Evolutionary conservation across 441 rosid species (phyloP).

Genomic region (Adansonia grandidieri): DNA sequence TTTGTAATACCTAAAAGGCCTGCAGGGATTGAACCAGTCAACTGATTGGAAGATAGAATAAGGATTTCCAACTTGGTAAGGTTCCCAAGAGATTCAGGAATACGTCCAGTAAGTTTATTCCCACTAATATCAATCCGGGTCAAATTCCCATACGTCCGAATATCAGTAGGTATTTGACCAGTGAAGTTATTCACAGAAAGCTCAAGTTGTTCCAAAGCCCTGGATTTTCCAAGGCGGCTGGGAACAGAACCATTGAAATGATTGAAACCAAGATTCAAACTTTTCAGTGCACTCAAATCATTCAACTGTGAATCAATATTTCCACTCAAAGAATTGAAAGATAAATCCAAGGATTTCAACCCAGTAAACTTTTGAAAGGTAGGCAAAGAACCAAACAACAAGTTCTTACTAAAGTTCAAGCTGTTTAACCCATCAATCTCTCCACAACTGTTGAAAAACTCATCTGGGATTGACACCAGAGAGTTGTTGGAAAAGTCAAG

Average conservation of each 20-base stretch:
- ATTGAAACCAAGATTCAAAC: slow-evolving; percentile 56
- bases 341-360: slow-evolving; percentile 60
- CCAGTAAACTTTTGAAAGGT: slow-evolving; percentile 50
- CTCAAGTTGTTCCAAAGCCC: slow-evolving; percentile 48
- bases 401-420: slow-evolving; percentile 59
- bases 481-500: slow-evolving; percentile 61
- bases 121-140: slow-evolving; percentile 54
- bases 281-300: slow-evolving; percentile 49
- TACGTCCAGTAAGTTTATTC: slow-evolving; percentile 48
- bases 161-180: slow-evolving; percentile 54
- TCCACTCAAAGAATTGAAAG: slow-evolving; percentile 47
- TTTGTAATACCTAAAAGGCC: slow-evolving; percentile 47
- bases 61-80: slow-evolving; percentile 52
- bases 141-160: slow-evolving; percentile 45
- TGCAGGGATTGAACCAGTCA: slow-evolving; percentile 52
- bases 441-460: slow-evolving; percentile 49
- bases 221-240: slow-evolving; percentile 36
- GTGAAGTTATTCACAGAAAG: slow-evolving; percentile 43
- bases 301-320: slow-evolving; percentile 47
- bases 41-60: slow-evolving; percentile 54
- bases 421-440: slow-evolving; percentile 43
- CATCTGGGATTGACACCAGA: slow-evolving; percentile 51
- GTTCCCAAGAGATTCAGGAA: slow-evolving; percentile 54
- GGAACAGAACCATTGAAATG: slow-evolving; percentile 46
- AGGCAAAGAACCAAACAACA: slow-evolving; percentile 46